These are phyloP conservation scores for Piromyces finnis DNA, from an alignment of 192 early-diverging fungal genomes.

Conservation along the genomic window DNA sequence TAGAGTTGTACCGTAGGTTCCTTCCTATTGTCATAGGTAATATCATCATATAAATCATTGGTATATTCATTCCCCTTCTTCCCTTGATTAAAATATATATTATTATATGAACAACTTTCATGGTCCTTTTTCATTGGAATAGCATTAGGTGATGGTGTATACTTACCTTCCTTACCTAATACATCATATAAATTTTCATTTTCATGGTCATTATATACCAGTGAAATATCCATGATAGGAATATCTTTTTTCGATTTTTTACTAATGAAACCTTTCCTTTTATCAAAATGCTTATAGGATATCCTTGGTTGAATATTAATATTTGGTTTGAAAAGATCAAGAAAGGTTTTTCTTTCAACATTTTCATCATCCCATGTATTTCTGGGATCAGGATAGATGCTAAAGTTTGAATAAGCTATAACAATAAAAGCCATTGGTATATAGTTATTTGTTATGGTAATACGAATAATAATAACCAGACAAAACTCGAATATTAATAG, in stretches of 20 bases:
- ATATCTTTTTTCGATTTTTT: not conserved
- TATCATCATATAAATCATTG: too few relatives aligned
- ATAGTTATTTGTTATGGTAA: not conserved
- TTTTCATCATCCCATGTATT: not conserved
- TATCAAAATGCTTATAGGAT: not conserved
- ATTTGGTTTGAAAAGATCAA: not conserved
- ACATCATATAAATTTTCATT: not conserved
- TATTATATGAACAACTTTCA: too few relatives aligned
- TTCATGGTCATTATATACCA: not conserved
- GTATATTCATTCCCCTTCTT: too few relatives aligned
- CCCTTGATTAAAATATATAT: too few relatives aligned
- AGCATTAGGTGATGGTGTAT: too few relatives aligned
- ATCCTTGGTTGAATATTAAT: not conserved
- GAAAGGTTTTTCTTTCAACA: not conserved
- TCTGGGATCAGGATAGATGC: not conserved
- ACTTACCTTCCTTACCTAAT: too few relatives aligned
- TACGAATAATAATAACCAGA: not conserved
- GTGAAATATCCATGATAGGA: too few relatives aligned
- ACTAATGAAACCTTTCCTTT: not conserved
- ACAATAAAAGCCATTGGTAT: not conserved
- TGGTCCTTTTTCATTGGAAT: too few relatives aligned
- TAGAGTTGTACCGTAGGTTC: not conserved
- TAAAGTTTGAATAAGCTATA: not conserved
- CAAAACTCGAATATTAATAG: not conserved
- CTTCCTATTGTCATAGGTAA: too few relatives aligned